Conservation (phyloP, 2,329 filamentous ascomycete genomes). For the Clarireedia hainanense region DNA sequence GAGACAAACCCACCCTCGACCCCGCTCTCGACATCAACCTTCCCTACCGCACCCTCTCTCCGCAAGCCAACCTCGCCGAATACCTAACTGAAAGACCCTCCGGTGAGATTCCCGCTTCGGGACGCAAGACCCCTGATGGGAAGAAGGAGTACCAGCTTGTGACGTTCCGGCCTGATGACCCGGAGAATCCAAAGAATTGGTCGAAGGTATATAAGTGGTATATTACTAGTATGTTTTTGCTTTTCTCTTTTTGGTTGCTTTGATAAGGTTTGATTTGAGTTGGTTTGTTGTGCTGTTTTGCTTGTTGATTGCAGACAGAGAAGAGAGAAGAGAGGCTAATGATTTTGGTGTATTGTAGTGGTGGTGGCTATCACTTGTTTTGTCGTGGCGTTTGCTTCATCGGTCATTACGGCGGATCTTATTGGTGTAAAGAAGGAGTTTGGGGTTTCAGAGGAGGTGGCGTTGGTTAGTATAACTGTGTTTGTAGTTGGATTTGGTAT, state of each 20-base stretch:
- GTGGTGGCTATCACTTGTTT: constrained; percentile 71
- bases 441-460: constrained; percentile 61
- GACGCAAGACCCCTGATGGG: not conserved
- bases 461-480: constrained; percentile 62
- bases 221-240: constrained; percentile 46
- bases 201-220: constrained; percentile 72
- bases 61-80: constrained; percentile 55
- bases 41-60: constrained; percentile 56
- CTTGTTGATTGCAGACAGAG: not conserved
- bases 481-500: constrained; percentile 80
- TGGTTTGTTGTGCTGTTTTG: not conserved
- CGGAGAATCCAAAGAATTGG: constrained; percentile 82
- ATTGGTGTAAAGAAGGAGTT: constrained; percentile 56
- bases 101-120: constrained; percentile 44
- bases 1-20: constrained; percentile 19
- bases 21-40: constrained; percentile 43
- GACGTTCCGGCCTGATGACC: constrained; percentile 63
- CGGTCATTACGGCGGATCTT: constrained; percentile 73
- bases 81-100: constrained; percentile 53
- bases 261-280: not conserved
- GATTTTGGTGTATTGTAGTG: constrained; percentile 33
- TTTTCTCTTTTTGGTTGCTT: not conserved
- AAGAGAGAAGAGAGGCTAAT: not conserved
- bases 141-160: constrained; percentile 47
- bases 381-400: constrained; percentile 55